Evolutionary conservation across 164 flowering plant genomes (phyloP).

Genomic region (Chimonanthus praecox): DNA sequence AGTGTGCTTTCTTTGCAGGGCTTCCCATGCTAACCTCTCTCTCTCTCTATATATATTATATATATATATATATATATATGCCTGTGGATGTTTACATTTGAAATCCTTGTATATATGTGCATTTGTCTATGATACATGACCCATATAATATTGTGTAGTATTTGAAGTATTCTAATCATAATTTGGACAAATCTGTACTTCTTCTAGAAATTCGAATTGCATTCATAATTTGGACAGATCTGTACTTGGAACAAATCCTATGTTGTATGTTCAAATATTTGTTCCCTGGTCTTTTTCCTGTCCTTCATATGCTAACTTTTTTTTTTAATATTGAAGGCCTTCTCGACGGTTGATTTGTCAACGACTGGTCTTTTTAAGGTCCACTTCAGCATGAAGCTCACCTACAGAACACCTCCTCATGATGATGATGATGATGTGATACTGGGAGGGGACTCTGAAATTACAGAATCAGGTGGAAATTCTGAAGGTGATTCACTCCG

Average conservation of each 20-base stretch:
- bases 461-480: slow-evolving; percentile 29
- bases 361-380: slow-evolving; percentile 48
- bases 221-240: background rate
- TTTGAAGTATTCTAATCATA: no score
- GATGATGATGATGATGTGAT: slow-evolving; percentile 53
- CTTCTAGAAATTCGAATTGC: no score
- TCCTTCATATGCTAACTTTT: slow-evolving; percentile 3
- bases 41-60: no score
- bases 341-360: slow-evolving; percentile 56
- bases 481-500: slow-evolving; percentile 26
- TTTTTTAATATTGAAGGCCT: slow-evolving; percentile 52
- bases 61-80: no score
- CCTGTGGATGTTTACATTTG: no score
- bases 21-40: no score
- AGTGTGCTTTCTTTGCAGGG: no score
- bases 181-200: no score
- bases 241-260: background rate
- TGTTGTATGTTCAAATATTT: background rate
- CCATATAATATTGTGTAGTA: no score
- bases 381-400: slow-evolving; percentile 77
- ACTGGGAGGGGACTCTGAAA: slow-evolving; percentile 37
- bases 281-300: background rate
- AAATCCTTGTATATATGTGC: no score
- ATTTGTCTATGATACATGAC: no score
- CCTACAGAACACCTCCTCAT: slow-evolving; percentile 64